Base-by-base conservation (phyloP, 176 grass and related monocot genomes). In the Avena insularis region DNA sequence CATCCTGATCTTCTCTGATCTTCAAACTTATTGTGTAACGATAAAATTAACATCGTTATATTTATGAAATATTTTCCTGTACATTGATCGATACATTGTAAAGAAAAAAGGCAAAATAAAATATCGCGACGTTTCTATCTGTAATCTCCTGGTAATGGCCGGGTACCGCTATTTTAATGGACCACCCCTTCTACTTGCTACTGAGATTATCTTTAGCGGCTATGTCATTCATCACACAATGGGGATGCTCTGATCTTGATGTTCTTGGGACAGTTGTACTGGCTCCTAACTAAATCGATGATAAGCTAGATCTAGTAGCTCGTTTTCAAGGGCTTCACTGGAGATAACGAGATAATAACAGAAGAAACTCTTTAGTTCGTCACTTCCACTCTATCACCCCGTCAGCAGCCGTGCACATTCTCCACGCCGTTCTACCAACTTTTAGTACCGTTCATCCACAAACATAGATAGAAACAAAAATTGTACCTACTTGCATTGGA, bases 161-260 rank as follows among this genome's bases (percentile, higher is more conserved):
- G 20, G 79, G 54, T 27, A 15, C 17, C 8, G 3, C 14, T 53
- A 54, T 45, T 90, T 45, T 4, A 4, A 60, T 50, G 8, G 16
- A 77, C 15, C 88, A 62, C n/a, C 53, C 11, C 31, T 81, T 62
- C 10, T 20, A 48, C 12, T 23, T 25, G 61, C 61, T 64, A 29
- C 61, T 64, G 11, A 27, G 12, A 12, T 4, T 11, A 47, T 4
- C 8, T 56, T 13, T 4, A 35, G n/a, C 21, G 48, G 4, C 36
- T 31, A n/a, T 74, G 38, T 33, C 84, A 79, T 87, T 90, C 16
- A 84, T 84, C 67, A 80, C 89, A 80, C 40, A 80, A 87, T 59
- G 12, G 47, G 48, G 89, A 90, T 79, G 75, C 8, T 27, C 23
- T 64, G 0, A 12, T 64, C 11, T 64, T 64, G 23, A 27, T 64